Evolutionary conservation across 1,284 basidiomycete genomes (phyloP).

Genomic region (Pseudozyma pruni): DNA sequence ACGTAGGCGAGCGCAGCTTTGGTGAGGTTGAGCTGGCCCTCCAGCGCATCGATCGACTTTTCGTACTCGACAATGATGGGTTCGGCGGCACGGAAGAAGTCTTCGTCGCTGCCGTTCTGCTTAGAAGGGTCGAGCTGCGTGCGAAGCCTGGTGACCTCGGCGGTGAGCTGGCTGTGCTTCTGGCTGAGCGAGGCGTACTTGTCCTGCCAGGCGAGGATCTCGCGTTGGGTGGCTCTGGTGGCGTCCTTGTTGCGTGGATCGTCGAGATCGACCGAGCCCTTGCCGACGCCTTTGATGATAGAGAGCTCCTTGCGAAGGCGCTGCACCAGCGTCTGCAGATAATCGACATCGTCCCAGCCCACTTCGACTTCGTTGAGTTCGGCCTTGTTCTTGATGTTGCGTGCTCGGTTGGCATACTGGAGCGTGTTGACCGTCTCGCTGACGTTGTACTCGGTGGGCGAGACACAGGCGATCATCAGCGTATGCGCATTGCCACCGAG

Average conservation of each 20-base stretch:
- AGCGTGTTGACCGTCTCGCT: slow-evolving; percentile 95
- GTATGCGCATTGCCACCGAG: slow-evolving; percentile 98
- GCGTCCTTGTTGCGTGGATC: slow-evolving; percentile 35
- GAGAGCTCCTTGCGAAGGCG: slow-evolving; percentile 85
- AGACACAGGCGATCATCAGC: slow-evolving; percentile 98
- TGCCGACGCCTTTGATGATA: slow-evolving; percentile 75
- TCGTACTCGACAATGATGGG: slow-evolving; percentile 96
- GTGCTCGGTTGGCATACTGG: slow-evolving; percentile 96
- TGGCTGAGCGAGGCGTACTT: slow-evolving; percentile 85
- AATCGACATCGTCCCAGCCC: slow-evolving; percentile 98
- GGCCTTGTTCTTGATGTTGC: slow-evolving; percentile 96
- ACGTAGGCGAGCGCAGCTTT: slow-evolving; percentile 87
- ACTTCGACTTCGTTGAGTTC: slow-evolving; percentile 93
- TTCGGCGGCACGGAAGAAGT: slow-evolving; percentile 94
- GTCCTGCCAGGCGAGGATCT: slow-evolving; percentile 79
- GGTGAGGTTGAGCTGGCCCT: slow-evolving; percentile 89
- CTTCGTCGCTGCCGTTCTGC: slow-evolving; percentile 72
- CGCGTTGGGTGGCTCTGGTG: slow-evolving; percentile 70
- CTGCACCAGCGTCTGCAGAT: slow-evolving; percentile 76
- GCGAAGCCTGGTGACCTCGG: slow-evolving; percentile 77
- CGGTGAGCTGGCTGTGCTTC: slow-evolving; percentile 84
- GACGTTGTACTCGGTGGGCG: slow-evolving; percentile 93
- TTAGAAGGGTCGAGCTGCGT: slow-evolving; percentile 48
- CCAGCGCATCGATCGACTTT: slow-evolving; percentile 93
- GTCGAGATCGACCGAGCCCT: slow-evolving; percentile 38